Evolutionary conservation across 306 rosid genomes (phyloP).

Genomic region (Inga leiocalycina): DNA sequence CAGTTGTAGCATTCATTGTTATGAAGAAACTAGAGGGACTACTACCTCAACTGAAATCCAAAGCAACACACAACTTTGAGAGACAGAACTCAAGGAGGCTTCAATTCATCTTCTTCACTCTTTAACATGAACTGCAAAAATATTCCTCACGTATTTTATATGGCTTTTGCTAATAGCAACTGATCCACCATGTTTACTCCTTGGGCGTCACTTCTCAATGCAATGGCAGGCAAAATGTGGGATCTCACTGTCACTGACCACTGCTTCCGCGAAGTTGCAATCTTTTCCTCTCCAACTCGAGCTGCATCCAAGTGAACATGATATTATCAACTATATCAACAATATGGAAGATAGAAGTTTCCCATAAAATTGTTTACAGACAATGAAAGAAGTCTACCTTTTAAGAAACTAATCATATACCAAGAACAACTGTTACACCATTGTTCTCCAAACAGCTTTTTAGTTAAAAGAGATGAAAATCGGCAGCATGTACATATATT

Average conservation of each 20-base stretch:
- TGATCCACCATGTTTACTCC: constrained; percentile 38
- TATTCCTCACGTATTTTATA: constrained; percentile 31
- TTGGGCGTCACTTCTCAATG: constrained; percentile 31
- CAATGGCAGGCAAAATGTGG: constrained; percentile 29
- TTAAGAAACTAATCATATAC: background rate
- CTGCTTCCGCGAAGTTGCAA: constrained; percentile 62
- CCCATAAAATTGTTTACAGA: background rate
- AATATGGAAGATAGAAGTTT: constrained; percentile 16
- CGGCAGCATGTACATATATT: background rate
- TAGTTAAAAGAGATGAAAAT: background rate
- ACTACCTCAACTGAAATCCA: constrained; percentile 43
- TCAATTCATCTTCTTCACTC: constrained; percentile 31
- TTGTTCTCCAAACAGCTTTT: background rate
- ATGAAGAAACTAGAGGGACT: constrained; percentile 38
- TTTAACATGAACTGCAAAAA: constrained; percentile 41
- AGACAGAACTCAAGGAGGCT: constrained; percentile 37
- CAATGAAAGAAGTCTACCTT: background rate
- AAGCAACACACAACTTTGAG: constrained; percentile 41
- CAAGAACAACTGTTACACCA: background rate
- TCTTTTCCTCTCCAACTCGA: constrained; percentile 85
- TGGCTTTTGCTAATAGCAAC: constrained; percentile 41
- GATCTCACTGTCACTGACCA: constrained; percentile 64
- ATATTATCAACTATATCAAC: constrained; percentile 7
- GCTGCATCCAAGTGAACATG: constrained; percentile 41
- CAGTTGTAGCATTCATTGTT: constrained; percentile 38